Evolutionary conservation across 257 asterid genomes (phyloP), one percentile per base, ranked within the genome.

Genomic region (Misopates orontium): DNA sequence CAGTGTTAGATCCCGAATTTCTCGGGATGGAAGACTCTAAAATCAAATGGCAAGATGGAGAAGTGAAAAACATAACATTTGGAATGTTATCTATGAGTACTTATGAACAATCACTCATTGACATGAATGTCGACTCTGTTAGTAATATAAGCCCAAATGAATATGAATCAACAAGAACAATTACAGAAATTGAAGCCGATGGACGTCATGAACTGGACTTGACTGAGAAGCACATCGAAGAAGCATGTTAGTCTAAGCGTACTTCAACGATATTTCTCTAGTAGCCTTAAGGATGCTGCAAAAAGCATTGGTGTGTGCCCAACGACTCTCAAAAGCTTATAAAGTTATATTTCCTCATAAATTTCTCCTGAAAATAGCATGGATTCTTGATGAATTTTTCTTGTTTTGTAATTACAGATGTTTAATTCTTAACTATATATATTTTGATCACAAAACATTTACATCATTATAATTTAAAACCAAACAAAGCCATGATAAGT

Each of bases 251-350:
- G 96, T 77, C 74, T 90, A 69, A 79, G 85, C 68, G 95, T 85
- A 69, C 93, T 93, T 74, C 95, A 85, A 45, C 88, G 82, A 31
- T 82, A 93, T 65, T 93, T 90, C 73, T 84, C 96, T 41, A 97
- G 97, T 65, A 93, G 96, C 79, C 89, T 90, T 54, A 90, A 84
- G 78, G 96, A 90, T 79, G 97, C 99, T 61, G 96, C 99, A 45
- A 86, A 84, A 82, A 83, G 88, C 75, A 87, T 93, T 79, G 98
- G 98, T 59, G 98, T 91, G 75, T 91, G 96, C 77, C 96, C 95
- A 13, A 89, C 98, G 40, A 91, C 98, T 20, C 85, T 91, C 41
- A 91, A 91, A 79, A 82, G 95, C 82, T 84, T 91, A 78, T 91
- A n/a, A n/a, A n/a, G n/a, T n/a, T n/a, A n/a, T n/a, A n/a, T n/a